Conservation (phyloP, 75 land plant genomes). For the Sequoia sempervirens region DNA sequence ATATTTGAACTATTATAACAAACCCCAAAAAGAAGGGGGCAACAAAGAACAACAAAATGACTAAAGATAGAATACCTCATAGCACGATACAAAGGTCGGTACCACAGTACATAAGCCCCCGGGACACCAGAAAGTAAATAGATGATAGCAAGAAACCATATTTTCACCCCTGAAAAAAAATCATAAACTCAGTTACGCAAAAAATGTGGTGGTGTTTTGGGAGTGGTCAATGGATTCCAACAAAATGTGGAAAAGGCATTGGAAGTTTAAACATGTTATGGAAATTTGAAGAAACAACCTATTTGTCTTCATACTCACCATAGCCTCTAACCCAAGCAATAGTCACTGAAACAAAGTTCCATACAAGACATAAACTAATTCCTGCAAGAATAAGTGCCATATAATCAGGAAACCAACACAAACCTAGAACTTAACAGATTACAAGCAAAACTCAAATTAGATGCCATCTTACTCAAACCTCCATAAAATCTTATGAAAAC, state of each 20-base stretch:
- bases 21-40: neutral
- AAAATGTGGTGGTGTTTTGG: neutral
- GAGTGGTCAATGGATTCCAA: neutral
- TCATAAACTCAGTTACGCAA: neutral
- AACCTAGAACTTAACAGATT: neutral
- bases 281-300: neutral
- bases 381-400: conserved; percentile 31
- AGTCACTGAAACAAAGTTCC: conserved; percentile 84
- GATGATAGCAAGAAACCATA: conserved; percentile 87
- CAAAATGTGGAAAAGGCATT: neutral
- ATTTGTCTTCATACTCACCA: conserved; percentile 22
- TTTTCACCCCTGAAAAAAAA: conserved; percentile 51
- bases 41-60: conserved; percentile 5
- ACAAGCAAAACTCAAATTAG: neutral
- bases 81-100: conserved; percentile 91
- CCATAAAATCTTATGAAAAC: neutral
- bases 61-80: conserved; percentile 59
- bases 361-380: conserved; percentile 42
- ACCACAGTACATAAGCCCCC: conserved; percentile 90
- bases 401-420: neutral
- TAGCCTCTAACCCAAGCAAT: conserved; percentile 76
- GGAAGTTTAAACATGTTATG: neutral
- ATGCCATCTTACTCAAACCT: neutral
- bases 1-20: neutral
- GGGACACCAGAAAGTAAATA: conserved; percentile 81